Percentiles rank a stretch among this genome's conserved stretches.
These are phyloP conservation scores for Penicillium brevicompactum DNA, from an alignment of 2,329 filamentous ascomycete genomes.

Conservation along the genomic window DNA sequence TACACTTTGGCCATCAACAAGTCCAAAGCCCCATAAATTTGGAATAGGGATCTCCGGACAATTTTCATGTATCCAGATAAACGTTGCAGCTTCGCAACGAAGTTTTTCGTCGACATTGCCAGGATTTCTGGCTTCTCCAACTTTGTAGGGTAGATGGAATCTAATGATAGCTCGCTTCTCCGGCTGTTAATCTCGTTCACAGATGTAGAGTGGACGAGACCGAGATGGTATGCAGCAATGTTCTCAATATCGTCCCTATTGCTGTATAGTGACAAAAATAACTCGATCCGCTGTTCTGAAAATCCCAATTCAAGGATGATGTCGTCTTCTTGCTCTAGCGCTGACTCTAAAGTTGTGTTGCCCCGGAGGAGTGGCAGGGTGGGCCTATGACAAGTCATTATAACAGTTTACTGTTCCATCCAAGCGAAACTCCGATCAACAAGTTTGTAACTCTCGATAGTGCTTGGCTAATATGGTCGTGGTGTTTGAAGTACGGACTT, in stretches of 20 bases:
- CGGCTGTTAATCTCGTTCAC: background rate
- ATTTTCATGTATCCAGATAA: slow-evolving; percentile 43
- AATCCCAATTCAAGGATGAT: slow-evolving; percentile 13
- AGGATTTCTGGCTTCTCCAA: slow-evolving; percentile 41
- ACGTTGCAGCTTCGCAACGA: slow-evolving; percentile 46
- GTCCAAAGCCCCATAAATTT: slow-evolving; percentile 37
- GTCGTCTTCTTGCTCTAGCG: slow-evolving; percentile 17
- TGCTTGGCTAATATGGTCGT: background rate
- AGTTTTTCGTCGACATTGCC: slow-evolving; percentile 50
- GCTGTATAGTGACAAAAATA: slow-evolving; percentile 14
- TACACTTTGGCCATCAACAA: slow-evolving; percentile 33
- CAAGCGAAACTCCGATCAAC: background rate
- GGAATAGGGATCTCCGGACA: slow-evolving; percentile 35
- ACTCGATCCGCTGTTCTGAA: slow-evolving; percentile 13
- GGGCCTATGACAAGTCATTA: background rate
- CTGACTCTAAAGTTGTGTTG: slow-evolving; percentile 12
- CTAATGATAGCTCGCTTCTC: slow-evolving; percentile 28
- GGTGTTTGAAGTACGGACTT: background rate
- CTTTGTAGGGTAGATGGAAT: slow-evolving; percentile 32
- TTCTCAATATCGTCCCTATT: slow-evolving; percentile 10
- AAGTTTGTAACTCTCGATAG: too few species aligned
- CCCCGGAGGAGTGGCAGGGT: slow-evolving; percentile 17
- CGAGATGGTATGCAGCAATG: slow-evolving; percentile 14
- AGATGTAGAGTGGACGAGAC: slow-evolving; percentile 19
- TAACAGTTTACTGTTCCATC: background rate